These are phyloP conservation scores for Rhizopus delemar DNA, from an alignment of 371 early-diverging fungal species.

Conservation along the genomic window DNA sequence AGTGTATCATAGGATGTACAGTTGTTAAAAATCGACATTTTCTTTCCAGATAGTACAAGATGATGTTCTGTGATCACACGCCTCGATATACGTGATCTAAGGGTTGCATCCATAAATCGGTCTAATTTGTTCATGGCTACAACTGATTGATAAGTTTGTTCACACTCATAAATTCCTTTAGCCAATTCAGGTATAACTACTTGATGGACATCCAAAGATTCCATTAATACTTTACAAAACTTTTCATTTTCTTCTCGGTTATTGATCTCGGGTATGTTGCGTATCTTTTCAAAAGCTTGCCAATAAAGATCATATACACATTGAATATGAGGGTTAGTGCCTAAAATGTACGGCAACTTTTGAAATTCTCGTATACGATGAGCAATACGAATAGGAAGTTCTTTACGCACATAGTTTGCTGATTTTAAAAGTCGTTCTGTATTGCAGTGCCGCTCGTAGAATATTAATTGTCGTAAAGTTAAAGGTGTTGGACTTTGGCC, in stretches of 20 bases:
- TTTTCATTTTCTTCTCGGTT: conserved; percentile 69
- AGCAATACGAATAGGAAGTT: conserved; percentile 85
- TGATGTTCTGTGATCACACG: conserved; percentile 86
- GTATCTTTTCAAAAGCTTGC: conserved; percentile 78
- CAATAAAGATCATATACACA: conserved; percentile 78
- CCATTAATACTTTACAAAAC: conserved; percentile 68
- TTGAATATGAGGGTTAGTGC: conserved; percentile 79
- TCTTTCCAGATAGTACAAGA: conserved; percentile 61
- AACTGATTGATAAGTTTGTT: conserved; percentile 40
- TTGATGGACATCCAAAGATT: conserved; percentile 67
- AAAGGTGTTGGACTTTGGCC: conserved; percentile 69
- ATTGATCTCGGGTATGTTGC: conserved; percentile 60
- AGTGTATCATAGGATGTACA: conserved; percentile 64
- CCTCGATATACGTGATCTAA: conserved; percentile 79
- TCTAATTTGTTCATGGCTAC: conserved; percentile 63
- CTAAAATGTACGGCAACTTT: conserved; percentile 80
- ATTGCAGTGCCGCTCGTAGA: conserved; percentile 78
- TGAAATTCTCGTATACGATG: conserved; percentile 84
- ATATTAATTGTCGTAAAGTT: conserved; percentile 79
- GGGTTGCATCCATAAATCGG: conserved; percentile 77
- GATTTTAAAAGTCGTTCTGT: conserved; percentile 70
- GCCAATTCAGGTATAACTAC: conserved; percentile 82
- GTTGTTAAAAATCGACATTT: conserved; percentile 47
- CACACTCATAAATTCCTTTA: conserved; percentile 75
- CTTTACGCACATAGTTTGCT: conserved; percentile 82